Conservation (phyloP, 176 grass and related monocot genomes). For the Stipa capillata region DNA sequence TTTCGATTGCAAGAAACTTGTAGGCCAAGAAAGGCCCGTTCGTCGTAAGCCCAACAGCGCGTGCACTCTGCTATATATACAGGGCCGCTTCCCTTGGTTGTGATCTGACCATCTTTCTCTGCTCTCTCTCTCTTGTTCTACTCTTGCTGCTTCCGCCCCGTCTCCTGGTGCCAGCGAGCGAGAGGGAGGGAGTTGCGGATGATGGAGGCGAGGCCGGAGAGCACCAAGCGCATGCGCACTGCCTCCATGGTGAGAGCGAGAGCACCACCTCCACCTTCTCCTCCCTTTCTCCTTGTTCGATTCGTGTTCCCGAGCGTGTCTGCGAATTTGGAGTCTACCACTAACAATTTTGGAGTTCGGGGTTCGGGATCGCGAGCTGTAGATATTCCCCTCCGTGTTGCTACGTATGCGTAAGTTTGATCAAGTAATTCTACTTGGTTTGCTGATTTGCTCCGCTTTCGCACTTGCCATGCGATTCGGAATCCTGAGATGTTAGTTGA, state of each 20-base stretch:
- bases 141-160: neutral
- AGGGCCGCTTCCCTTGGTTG: neutral
- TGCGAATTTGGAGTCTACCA: neutral
- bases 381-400: neutral
- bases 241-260: conserved; percentile 23
- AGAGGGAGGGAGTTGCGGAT: neutral
- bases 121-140: neutral
- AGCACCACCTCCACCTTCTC: neutral
- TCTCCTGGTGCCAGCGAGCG: neutral
- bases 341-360: neutral
- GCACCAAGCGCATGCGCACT: conserved; percentile 33
- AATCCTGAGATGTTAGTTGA: neutral
- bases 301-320: neutral
- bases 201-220: neutral
- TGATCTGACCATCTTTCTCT: neutral
- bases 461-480: neutral
- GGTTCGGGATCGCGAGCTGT: neutral
- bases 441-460: neutral
- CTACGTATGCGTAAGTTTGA: neutral
- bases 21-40: neutral
- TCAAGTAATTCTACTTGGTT: neutral
- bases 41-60: neutral
- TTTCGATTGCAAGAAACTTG: neutral
- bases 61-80: neutral
- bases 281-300: neutral